Evolutionary conservation across 177 flowering plant genomes (phyloP), one percentile per base, ranked within the genome.

Genomic region (Vitis hybrid): DNA sequence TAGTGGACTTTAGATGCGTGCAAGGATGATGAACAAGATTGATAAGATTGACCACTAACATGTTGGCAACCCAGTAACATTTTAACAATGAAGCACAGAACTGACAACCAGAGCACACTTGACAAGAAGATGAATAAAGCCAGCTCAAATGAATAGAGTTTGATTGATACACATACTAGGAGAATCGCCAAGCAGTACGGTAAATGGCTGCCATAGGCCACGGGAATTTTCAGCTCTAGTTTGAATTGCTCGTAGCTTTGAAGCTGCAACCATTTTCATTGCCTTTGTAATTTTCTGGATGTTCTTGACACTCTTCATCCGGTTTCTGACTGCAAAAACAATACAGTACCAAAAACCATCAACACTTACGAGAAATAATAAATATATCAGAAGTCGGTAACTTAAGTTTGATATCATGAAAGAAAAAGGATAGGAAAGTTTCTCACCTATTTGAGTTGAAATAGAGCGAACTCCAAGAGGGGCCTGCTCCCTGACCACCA

Each of bases 231-330:
- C 99, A 69, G 99, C 85, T 80, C 70, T 91, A 7, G 68, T n/a
- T 83, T 95, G 97, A 80, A 95, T 83, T 14, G 89, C 91, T 74
- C 97, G 85, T 14, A 95, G 83, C 82, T 95, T 95, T 50, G 98
- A 95, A 64, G 97, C 98, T 75, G 98, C 98, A 82, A 95, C 98
- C 98, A 95, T 95, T 79, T 95, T 95, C 99, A 95, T 95, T 15
- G 99, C 99, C 89, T 95, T 95, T 11, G 99, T 95, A 71, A 95
- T 95, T 69, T 95, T 95, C 82, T 95, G 99, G 71, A 95, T 95
- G 60, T 86, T 95, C 81, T 85, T 91, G 4, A 95, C 89, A 91
- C 98, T 93, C 88, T 95, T 95, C 98, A 95, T 95, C 47, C 99
- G 85, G 80, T 90, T 95, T 61, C 99, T 81, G 31, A 95, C 99